Conservation (phyloP, 2,329 filamentous ascomycete genomes). For the Colletotrichum sp. region DNA sequence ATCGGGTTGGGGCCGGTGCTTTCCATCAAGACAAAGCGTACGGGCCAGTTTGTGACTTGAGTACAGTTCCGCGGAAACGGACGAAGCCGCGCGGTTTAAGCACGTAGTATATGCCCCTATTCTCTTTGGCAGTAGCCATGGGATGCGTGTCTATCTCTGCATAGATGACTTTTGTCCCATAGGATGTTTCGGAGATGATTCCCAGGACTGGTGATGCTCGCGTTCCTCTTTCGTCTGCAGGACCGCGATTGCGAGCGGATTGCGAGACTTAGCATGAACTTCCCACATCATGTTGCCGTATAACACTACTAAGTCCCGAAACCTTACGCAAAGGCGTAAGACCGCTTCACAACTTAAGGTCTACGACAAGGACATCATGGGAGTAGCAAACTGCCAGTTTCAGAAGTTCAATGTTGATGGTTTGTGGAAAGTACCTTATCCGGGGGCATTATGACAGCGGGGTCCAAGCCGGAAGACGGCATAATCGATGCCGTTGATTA, state of each 20-base stretch:
- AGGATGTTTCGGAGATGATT: neutral
- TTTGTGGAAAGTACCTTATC: neutral
- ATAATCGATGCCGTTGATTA: neutral
- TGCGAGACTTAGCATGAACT: neutral
- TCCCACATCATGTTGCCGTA: fast-evolving
- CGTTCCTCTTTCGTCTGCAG: neutral
- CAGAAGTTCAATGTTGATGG: neutral
- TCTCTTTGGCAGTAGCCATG: neutral
- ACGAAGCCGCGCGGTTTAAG: neutral
- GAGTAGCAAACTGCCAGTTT: neutral
- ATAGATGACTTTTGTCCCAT: neutral
- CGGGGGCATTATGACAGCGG: neutral
- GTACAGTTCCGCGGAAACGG: neutral
- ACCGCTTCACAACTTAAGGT: neutral
- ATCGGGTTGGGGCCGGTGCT: neutral
- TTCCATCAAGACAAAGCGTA: neutral
- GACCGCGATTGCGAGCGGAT: neutral
- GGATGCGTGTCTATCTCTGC: neutral
- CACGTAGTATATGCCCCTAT: neutral
- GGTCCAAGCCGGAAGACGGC: neutral
- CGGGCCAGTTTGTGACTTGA: neutral
- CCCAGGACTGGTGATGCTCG: neutral
- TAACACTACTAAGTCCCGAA: neutral
- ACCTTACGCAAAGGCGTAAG: neutral
- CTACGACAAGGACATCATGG: neutral